Evolutionary conservation across 2,329 filamentous ascomycete species (phyloP), one percentile per base, ranked within the genome.

Genomic region (Penicillium fuscoglaucum): DNA sequence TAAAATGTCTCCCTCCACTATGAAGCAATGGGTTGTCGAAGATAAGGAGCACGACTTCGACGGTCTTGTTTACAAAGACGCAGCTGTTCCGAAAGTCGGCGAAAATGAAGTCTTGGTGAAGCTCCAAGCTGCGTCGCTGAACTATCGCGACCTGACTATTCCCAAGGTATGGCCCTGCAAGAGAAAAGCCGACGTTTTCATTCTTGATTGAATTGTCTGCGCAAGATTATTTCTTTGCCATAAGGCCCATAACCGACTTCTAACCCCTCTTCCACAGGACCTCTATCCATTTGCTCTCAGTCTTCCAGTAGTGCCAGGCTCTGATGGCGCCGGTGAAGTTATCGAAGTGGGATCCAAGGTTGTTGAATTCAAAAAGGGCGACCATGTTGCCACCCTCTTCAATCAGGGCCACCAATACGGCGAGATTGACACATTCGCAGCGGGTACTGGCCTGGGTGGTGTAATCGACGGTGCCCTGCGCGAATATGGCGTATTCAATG

Each of bases 31-130:
- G 84, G 79, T 74, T 7, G 72, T 87, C 19, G 67, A 77, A 55
- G 80, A 80, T 62, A 75, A 74, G 62, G 63, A 68, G 41, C 81
- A 79, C 52, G 84, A 79, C 65, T 88, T 90, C 66, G 84, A 89
- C 47, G 79, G 78, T 43, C 79, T 91, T 40, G 74, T 80, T 66
- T 82, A 84, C 65, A 75, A 81, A 59, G 78, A 81, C 48, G 80
- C 75, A 0, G 67, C 80, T 1, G 68, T 90, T 3, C 86, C 87
- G 15, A 75, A 84, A 63, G 69, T 88, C 1, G 88, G 88, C 47
- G 88, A 91, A 55, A 83, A 84, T 61, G 86, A 93, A 28, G 88
- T 91, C 6, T 80, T 93, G 35, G 85, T 93, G 65, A 89, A 88
- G 73, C 79, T 83, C 1, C 67, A 78, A n/a, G 80, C 76, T 4